Evolutionary conservation across 179 eudicot genomes (phyloP).

Genomic region (Spinacia oleracea): DNA sequence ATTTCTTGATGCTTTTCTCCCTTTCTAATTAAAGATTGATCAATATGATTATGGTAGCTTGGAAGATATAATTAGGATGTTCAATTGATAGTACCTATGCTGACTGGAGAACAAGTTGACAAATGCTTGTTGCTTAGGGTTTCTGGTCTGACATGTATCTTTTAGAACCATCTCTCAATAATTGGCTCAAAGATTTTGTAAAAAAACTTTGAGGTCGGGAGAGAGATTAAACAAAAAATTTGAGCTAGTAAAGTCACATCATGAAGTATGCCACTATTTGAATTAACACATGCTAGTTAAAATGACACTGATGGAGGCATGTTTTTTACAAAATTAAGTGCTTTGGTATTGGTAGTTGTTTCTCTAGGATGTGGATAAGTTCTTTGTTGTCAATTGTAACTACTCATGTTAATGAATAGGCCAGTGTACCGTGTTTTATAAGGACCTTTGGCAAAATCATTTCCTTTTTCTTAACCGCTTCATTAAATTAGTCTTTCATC

Average conservation of each 20-base stretch:
- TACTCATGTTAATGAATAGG: background rate
- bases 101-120: background rate
- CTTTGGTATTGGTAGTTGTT: background rate
- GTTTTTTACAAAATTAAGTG: background rate
- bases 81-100: background rate
- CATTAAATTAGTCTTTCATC: background rate
- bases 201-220: background rate
- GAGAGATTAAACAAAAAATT: background rate
- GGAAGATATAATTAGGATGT: background rate
- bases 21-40: background rate
- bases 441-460: background rate
- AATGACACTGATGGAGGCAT: background rate
- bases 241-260: background rate
- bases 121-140: background rate
- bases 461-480: background rate
- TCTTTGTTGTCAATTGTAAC: background rate
- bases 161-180: background rate
- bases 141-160: background rate
- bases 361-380: background rate
- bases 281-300: background rate
- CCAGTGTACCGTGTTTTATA: background rate
- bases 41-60: slow-evolving; percentile 13
- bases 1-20: background rate
- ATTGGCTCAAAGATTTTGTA: background rate
- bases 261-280: background rate